Conservation (phyloP, 2,329 filamentous ascomycete species). For the Trichoderma atrobrunneum region DNA sequence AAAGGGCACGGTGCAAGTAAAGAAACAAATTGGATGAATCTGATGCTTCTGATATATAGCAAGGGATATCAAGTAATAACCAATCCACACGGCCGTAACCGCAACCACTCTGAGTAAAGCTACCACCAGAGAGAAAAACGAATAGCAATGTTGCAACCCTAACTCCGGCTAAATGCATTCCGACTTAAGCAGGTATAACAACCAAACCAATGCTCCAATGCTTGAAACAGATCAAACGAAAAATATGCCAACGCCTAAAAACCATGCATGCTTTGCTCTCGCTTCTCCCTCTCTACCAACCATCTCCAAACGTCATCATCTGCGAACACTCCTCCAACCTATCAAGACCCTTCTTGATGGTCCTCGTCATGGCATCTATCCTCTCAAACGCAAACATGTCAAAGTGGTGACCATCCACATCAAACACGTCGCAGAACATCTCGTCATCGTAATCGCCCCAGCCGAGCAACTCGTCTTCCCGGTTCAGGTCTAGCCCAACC, state of each 20-base stretch:
- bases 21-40: not conserved
- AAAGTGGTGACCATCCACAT: slow-evolving; percentile 53
- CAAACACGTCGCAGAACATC: slow-evolving; percentile 45
- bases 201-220: not conserved
- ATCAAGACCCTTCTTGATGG: slow-evolving; percentile 25
- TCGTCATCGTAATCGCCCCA: slow-evolving; percentile 48
- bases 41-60: not conserved
- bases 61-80: not conserved
- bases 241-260: not conserved
- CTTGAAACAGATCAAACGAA: not conserved
- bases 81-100: not conserved
- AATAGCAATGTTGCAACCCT: not conserved
- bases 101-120: not conserved
- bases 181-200: not conserved
- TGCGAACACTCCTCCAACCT: slow-evolving; percentile 14
- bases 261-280: not conserved
- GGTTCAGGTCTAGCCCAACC: slow-evolving; percentile 43
- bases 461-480: slow-evolving; percentile 43
- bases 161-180: not conserved
- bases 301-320: slow-evolving; percentile 16
- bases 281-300: not conserved
- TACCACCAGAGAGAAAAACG: not conserved
- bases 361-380: slow-evolving; percentile 29
- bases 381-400: slow-evolving; percentile 40
- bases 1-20: not conserved